Evolutionary conservation across 2,329 filamentous ascomycete genomes (phyloP), one percentile per base, ranked within the genome.

Genomic region (Phaeosphaeriaceae sp.): DNA sequence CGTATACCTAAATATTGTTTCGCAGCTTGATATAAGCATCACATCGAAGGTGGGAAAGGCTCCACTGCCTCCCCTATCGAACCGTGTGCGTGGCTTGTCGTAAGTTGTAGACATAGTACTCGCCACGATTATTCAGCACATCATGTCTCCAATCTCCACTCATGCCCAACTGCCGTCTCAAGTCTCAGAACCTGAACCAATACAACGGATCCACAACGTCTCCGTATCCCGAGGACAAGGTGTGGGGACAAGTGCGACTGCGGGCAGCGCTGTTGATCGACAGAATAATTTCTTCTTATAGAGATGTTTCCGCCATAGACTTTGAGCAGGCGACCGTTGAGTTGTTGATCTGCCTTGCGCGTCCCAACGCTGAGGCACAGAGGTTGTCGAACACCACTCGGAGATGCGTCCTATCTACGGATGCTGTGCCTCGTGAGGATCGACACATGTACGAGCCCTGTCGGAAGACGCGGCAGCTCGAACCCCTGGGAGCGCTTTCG

Each of bases 211-310:
- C 51, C 51, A 30, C 24, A 46, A 9, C 40, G 19, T 44, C 22
- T 40, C 44, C 52, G 43, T 19, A 13, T 42, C 15, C 52, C 52
- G 43, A 32, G 24, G n/a, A 49, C 46, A 42, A 15, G 46, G 47
- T 22, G 53, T 55, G 53, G 53, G 24, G 35, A 40, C 15, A 40
- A 40, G 3, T n/a, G 35, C 15, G 56, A 59, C 26, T 17, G 44
- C 46, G 30, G 53, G 40, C 40, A 56, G 46, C 42, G 42, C 54
- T 13, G 52, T 53, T 17, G 56, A 61, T 59, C 53, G 53, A 11
- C 53, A 53, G 1, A 3, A 26, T 21, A 49, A 8, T 19, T 24
- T 15, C 56, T n/a, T 6, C 15, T n/a, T n/a, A 2, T 15, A 40
- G 35, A 40, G 15, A n/a, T 8, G 35, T n/a, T n/a, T n/a, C 35